Percentiles rank a stretch among this genome's conserved stretches.
Evolutionary conservation across 257 asterid genomes (phyloP).

Genomic region (Solanum tarapatanum): DNA sequence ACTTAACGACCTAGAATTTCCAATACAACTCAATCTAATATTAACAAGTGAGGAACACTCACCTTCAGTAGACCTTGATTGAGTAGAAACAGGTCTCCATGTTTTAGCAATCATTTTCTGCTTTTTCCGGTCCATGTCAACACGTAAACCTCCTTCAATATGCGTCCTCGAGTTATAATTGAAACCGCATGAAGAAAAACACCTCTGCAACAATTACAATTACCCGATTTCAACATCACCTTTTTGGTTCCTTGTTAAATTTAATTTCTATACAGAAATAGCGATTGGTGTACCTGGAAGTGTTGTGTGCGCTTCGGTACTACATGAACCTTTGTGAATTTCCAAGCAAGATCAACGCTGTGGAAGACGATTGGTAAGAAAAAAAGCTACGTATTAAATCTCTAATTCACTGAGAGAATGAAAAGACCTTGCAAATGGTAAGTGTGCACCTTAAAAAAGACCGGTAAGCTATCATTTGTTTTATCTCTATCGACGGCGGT

Average conservation of each 20-base stretch:
- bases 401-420: not conserved
- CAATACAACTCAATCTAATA: not conserved
- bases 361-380: not conserved
- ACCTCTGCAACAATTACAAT: constrained; percentile 9
- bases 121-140: constrained; percentile 15
- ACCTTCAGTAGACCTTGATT: constrained; percentile 29
- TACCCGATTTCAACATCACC: not conserved
- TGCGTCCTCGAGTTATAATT: constrained; percentile 23
- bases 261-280: not conserved
- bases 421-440: not conserved
- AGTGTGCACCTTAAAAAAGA: constrained; percentile 21
- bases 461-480: not conserved
- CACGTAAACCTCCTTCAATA: constrained; percentile 11
- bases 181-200: constrained; percentile 17
- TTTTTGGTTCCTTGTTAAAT: not conserved
- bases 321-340: constrained; percentile 2
- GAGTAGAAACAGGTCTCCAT: constrained; percentile 57
- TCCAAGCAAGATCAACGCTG: constrained; percentile 26
- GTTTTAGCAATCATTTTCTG: constrained; percentile 18
- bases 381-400: not conserved
- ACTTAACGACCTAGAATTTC: not conserved
- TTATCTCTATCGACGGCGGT: not conserved
- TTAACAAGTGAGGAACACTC: not conserved
- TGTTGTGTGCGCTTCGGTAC: constrained; percentile 17
- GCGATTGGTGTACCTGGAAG: constrained; percentile 24